Evolutionary conservation across 495 filamentous ascomycete genomes (phyloP).

Genomic region (Acidomyces sp.): DNA sequence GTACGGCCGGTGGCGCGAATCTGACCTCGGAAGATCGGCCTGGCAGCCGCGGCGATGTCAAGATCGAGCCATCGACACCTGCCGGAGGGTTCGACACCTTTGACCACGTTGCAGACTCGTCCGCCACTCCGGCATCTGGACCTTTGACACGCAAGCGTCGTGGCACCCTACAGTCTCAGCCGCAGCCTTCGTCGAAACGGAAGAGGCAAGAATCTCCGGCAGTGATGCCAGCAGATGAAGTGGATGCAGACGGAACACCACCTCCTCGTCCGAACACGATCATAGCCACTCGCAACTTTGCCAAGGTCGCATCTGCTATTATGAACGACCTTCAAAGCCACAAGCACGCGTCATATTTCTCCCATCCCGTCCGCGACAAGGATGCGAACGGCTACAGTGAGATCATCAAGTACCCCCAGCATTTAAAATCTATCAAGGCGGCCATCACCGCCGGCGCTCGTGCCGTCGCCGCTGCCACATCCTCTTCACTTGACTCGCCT

Average conservation of each 20-base stretch:
- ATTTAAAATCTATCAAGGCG: slow-evolving; percentile 72
- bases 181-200: slow-evolving; percentile 23
- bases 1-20: slow-evolving; percentile 43
- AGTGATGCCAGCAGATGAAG: not conserved
- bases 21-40: slow-evolving; percentile 34
- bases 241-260: slow-evolving; percentile 1
- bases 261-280: slow-evolving; percentile 18
- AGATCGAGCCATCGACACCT: slow-evolving; percentile 51
- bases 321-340: slow-evolving; percentile 77
- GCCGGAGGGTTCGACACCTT: slow-evolving; percentile 34
- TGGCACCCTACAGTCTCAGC: slow-evolving; percentile 20
- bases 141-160: slow-evolving; percentile 23
- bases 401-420: slow-evolving; percentile 74
- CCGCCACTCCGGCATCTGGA: slow-evolving; percentile 17
- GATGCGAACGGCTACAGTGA: slow-evolving; percentile 81
- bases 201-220: slow-evolving; percentile 24
- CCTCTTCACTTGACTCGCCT: slow-evolving; percentile 30
- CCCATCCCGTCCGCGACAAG: slow-evolving; percentile 65
- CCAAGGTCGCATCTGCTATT: slow-evolving; percentile 60
- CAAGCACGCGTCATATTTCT: slow-evolving; percentile 79
- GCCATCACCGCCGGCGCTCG: slow-evolving; percentile 66
- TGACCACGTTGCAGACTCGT: slow-evolving; percentile 16
- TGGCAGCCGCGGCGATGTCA: slow-evolving; percentile 39
- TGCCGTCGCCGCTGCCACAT: slow-evolving; percentile 47
- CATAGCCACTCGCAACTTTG: slow-evolving; percentile 49